These are phyloP conservation scores for Ceratocystis harringtonii DNA, from an alignment of 2,329 filamentous ascomycete genomes.

Conservation along the genomic window DNA sequence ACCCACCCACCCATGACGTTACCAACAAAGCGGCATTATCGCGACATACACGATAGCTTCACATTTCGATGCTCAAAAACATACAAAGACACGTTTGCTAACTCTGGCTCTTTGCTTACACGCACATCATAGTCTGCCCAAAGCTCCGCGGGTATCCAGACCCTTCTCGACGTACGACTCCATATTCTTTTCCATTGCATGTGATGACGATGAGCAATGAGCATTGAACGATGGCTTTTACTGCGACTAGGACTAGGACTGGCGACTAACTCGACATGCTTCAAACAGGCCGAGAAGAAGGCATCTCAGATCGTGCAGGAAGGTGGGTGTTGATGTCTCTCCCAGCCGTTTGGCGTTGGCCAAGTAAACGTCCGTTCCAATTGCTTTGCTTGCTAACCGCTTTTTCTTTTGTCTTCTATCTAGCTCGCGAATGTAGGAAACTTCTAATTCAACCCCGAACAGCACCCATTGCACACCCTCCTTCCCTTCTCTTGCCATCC, in stretches of 20 bases:
- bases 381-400: neutral
- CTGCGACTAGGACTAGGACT: no score
- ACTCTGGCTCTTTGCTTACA: neutral
- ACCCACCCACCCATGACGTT: neutral
- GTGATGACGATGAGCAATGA: neutral
- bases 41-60: neutral
- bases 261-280: neutral
- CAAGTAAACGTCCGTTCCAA: neutral
- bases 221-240: neutral
- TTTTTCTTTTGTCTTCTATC: neutral
- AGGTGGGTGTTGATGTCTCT: slow-evolving; percentile 38
- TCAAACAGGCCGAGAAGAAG: slow-evolving; percentile 67
- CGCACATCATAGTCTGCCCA: slow-evolving; percentile 63
- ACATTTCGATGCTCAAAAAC: neutral
- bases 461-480: neutral
- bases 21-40: neutral
- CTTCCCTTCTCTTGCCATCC: neutral
- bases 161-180: slow-evolving; percentile 78
- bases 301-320: slow-evolving; percentile 98
- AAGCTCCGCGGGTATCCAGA: slow-evolving; percentile 97
- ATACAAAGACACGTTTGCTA: neutral
- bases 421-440: slow-evolving; percentile 71
- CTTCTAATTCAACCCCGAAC: slow-evolving; percentile 21
- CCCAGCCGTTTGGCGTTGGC: neutral
- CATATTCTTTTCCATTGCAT: neutral